Evolutionary conservation across 345 rosid genomes (phyloP), one percentile per base, ranked within the genome.

Genomic region (Turritis glabra): DNA sequence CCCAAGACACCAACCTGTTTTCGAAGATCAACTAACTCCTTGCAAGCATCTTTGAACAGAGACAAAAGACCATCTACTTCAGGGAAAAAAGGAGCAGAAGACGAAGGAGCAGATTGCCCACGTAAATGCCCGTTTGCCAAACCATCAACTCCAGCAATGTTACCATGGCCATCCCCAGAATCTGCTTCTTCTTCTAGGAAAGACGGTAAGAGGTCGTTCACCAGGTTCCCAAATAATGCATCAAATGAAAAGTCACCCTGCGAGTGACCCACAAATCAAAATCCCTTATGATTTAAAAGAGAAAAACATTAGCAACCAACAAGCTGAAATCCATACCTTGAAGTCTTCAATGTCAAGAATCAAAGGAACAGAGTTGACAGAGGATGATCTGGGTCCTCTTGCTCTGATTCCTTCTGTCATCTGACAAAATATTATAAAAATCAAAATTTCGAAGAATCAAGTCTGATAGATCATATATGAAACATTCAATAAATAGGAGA

Each of bases 171-270:
- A 54, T 77, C 83, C 26, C 89, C 88, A 8, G 85, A 82, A 79
- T 95, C 92, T 33, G 79, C 80, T 50, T 90, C 97, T 77, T 95
- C 99, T 76, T 86, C 97, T 70, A 82, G 85, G 76, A 89, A 95
- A 46, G 93, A 84, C 38, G 99, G 98, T 18, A 95, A 88, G 17
- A 85, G 87, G 60, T 86, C 86, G 48, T 89, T 92, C 23, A 96
- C 99, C 77, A 96, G 77, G 84, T 87, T 89, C 68, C 98, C 99
- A 40, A 96, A 96, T 53, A 90, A 81, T 48, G 97, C 94, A 85
- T 96, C 99, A 61, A 96, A 96, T 0, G 96, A 96, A 81, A 96
- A 96, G 54, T 96, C 98, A 40, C 99, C 99, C 99, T 96, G 73
- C 72, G 21, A 68, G 56, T 65, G 50, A 55, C 32, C 46, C 69